phyloP scores from a whole-genome alignment of 2,329 filamentous ascomycete species.

The Aspergillus latus region DNA sequence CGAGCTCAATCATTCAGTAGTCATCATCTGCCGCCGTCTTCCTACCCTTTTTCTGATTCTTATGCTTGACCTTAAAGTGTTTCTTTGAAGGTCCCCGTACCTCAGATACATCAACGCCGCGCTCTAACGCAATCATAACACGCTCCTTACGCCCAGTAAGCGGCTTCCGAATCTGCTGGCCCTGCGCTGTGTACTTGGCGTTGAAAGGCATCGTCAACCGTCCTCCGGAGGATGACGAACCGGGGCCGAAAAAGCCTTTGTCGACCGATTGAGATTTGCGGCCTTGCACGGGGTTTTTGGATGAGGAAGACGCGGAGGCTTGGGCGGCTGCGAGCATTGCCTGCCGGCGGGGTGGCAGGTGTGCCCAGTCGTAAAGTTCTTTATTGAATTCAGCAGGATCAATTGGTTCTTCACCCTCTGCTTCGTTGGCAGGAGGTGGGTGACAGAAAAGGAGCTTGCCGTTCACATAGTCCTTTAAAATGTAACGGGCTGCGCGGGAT shows the following conservation, averaged over 20 bases:
- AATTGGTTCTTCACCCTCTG: slow-evolving; percentile 46
- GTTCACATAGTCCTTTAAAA: slow-evolving; percentile 98
- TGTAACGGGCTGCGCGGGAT: slow-evolving; percentile 81
- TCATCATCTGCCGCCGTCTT: slow-evolving; percentile 33
- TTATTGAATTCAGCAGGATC: slow-evolving; percentile 79
- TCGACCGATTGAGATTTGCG: slow-evolving; percentile 76
- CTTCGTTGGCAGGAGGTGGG: slow-evolving; percentile 65
- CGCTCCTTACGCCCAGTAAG: slow-evolving; percentile 79
- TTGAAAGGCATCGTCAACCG: slow-evolving; percentile 80
- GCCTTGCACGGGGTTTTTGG: slow-evolving; percentile 56
- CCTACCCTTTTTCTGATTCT: slow-evolving; percentile 34
- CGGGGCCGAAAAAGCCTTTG: slow-evolving; percentile 80
- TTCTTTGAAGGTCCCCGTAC: slow-evolving; percentile 72
- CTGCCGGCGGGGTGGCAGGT: slow-evolving; percentile 79
- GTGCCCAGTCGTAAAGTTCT: slow-evolving; percentile 79
- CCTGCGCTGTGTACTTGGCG: slow-evolving; percentile 84
- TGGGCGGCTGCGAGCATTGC: slow-evolving; percentile 41
- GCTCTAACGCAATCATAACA: slow-evolving; percentile 78
- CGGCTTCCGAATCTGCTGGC: slow-evolving; percentile 68
- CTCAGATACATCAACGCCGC: slow-evolving; percentile 79
- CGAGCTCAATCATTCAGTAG: slow-evolving; percentile 22
- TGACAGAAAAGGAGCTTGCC: slow-evolving; percentile 92
- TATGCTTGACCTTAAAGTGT: slow-evolving; percentile 58
- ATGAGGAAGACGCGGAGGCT: slow-evolving; percentile 9
- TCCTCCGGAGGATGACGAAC: slow-evolving; percentile 57